Evolutionary conservation across 257 asterid species (phyloP).

Genomic region (Nicotiana tomentosiformis): DNA sequence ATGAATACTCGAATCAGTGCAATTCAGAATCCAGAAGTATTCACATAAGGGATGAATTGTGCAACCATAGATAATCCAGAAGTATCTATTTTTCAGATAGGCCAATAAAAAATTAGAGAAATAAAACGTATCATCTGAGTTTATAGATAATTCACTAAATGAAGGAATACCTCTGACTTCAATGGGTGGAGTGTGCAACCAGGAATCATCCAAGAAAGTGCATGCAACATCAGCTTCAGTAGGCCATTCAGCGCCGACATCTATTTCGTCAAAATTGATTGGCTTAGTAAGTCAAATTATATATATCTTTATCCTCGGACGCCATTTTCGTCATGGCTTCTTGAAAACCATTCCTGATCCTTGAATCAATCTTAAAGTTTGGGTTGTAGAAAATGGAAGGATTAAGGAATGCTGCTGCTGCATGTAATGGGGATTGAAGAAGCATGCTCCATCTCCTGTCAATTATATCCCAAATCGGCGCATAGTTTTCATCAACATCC

Average conservation of each 20-base stretch:
- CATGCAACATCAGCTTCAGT: constrained; percentile 26
- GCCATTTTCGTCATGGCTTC: constrained; percentile 38
- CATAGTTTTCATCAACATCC: constrained; percentile 29
- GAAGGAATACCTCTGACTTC: constrained; percentile 7
- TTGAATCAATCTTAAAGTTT: constrained; percentile 28
- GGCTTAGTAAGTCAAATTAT: constrained; percentile 29
- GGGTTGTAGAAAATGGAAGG: constrained; percentile 37
- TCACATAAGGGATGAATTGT: not conserved
- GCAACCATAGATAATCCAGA: not conserved
- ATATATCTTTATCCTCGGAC: constrained; percentile 27
- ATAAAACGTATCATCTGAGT: not conserved
- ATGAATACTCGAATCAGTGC: not conserved
- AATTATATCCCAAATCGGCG: constrained; percentile 34
- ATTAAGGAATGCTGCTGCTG: constrained; percentile 44
- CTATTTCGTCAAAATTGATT: constrained; percentile 29
- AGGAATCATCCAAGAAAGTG: constrained; percentile 20
- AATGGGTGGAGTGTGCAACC: constrained; percentile 20
- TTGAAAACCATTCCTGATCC: constrained; percentile 43
- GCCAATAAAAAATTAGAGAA: not conserved
- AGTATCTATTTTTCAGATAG: not conserved
- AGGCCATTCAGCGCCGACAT: constrained; percentile 33
- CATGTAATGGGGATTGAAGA: constrained; percentile 32
- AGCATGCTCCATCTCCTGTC: constrained; percentile 37
- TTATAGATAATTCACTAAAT: not conserved
- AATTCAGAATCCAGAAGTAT: not conserved